Conservation (phyloP, 805 yeast species). For the Yamadazyma akitaensis region DNA sequence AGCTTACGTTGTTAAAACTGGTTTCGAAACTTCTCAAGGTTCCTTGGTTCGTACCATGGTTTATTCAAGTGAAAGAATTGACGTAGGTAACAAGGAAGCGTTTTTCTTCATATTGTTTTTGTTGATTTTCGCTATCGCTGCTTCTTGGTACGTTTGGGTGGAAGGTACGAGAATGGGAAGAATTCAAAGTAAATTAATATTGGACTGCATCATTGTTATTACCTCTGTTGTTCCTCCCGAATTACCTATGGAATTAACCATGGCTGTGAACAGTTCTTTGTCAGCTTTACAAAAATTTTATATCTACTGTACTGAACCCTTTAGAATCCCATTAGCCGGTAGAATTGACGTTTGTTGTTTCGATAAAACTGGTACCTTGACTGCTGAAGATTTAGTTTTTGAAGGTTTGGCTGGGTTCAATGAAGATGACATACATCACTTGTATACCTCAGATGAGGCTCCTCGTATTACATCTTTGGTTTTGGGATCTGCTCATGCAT, state of each 20-base stretch:
- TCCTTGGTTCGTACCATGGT: constrained; percentile 97
- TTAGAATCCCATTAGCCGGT: constrained; percentile 96
- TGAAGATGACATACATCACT: constrained; percentile 48
- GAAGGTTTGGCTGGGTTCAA: constrained; percentile 92
- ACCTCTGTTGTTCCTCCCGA: constrained; percentile 99
- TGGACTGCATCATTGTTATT: constrained; percentile 92
- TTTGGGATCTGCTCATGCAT: constrained; percentile 93
- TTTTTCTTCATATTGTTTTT: constrained; percentile 87
- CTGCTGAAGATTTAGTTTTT: constrained; percentile 93
- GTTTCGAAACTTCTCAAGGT: constrained; percentile 98
- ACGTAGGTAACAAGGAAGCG: constrained; percentile 94
- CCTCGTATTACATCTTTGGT: constrained; percentile 68
- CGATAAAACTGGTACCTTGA: constrained; percentile 96
- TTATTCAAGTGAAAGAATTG: constrained; percentile 92
- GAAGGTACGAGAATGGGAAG: constrained; percentile 97
- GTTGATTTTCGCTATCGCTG: constrained; percentile 87
- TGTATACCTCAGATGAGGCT: constrained; percentile 57
- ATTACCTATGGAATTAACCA: constrained; percentile 96
- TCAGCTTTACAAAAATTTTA: constrained; percentile 83
- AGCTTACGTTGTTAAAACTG: constrained; percentile 87
- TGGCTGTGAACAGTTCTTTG: constrained; percentile 94
- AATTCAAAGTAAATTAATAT: constrained; percentile 84
- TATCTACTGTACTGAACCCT: constrained; percentile 97
- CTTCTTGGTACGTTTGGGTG: constrained; percentile 97
- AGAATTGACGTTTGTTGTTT: constrained; percentile 98